Evolutionary conservation across 495 filamentous ascomycete genomes (phyloP).

Genomic region (Penicillium antarcticum): DNA sequence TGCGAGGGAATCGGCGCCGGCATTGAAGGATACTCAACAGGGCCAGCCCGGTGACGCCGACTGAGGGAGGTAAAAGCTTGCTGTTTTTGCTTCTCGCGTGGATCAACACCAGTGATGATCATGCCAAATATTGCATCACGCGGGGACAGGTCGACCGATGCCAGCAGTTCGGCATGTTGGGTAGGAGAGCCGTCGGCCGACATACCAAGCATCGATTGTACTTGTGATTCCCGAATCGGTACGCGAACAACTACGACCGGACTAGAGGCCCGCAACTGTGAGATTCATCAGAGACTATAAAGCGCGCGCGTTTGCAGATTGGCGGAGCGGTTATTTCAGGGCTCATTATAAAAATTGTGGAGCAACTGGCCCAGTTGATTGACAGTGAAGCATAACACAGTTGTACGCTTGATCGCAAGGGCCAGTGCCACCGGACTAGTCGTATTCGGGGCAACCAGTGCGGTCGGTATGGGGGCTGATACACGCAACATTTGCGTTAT

Average conservation of each 20-base stretch:
- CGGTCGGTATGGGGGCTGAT: constrained; percentile 21
- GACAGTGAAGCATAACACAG: constrained; percentile 8
- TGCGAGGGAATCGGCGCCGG: too few species aligned
- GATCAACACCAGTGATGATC: neutral
- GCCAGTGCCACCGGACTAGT: neutral
- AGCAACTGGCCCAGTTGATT: neutral
- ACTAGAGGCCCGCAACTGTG: neutral
- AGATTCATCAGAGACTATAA: neutral
- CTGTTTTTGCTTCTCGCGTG: constrained; percentile 22
- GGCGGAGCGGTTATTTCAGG: constrained; percentile 13
- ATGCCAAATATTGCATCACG: constrained; percentile 12
- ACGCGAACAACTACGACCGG: neutral
- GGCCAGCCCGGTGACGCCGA: constrained; percentile 11
- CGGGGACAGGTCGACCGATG: constrained; percentile 8
- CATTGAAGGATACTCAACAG: too few species aligned
- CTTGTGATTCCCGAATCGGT: constrained; percentile 18
- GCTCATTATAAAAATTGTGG: neutral
- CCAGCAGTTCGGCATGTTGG: constrained; percentile 2
- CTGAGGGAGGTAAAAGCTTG: constrained; percentile 17
- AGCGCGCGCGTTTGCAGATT: neutral
- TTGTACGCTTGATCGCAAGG: constrained; percentile 9
- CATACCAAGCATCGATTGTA: constrained; percentile 13
- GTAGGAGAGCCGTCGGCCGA: constrained; percentile 4
- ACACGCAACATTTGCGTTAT: constrained; percentile 17
- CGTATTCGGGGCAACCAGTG: constrained; percentile 16